Percentiles rank a stretch among this genome's conserved stretches.
Evolutionary conservation across 2,329 filamentous ascomycete species (phyloP).

Genomic region (Cladosporium sp.): DNA sequence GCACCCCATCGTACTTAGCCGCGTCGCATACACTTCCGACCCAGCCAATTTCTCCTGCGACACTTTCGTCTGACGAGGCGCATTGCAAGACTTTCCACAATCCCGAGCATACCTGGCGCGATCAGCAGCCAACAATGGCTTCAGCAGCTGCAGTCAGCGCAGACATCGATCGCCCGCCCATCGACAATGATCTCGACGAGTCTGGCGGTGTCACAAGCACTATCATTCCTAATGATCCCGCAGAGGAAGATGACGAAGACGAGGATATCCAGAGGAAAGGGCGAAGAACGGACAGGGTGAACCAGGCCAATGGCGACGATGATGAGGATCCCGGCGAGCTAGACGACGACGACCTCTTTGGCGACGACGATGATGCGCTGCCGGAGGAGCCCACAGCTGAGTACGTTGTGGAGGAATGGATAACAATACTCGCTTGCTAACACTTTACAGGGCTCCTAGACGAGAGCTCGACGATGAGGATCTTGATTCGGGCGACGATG

Average conservation of each 20-base stretch:
- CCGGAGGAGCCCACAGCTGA: slow-evolving; percentile 15
- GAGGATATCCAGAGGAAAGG: slow-evolving; percentile 20
- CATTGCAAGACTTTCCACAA: neutral
- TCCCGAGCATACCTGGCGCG: neutral
- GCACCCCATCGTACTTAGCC: neutral
- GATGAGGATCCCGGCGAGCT: slow-evolving; percentile 21
- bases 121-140: slow-evolving; percentile 30
- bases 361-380: slow-evolving; percentile 28
- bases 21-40: neutral
- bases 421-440: neutral
- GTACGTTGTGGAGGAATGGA: neutral
- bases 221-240: slow-evolving; percentile 23
- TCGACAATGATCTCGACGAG: slow-evolving; percentile 26
- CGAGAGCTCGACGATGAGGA: slow-evolving; percentile 60
- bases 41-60: neutral
- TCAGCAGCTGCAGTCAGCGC: slow-evolving; percentile 32
- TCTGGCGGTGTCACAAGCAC: slow-evolving; percentile 31
- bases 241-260: slow-evolving; percentile 17
- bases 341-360: slow-evolving; percentile 45
- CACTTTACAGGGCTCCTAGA: slow-evolving; percentile 18
- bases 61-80: neutral
- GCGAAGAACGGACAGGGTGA: slow-evolving; percentile 16
- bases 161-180: slow-evolving; percentile 21
- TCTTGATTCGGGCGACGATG: slow-evolving; percentile 59
- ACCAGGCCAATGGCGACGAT: slow-evolving; percentile 16